Base-by-base conservation (phyloP, 345 rosid genomes). In the Moringa oleifera region DNA sequence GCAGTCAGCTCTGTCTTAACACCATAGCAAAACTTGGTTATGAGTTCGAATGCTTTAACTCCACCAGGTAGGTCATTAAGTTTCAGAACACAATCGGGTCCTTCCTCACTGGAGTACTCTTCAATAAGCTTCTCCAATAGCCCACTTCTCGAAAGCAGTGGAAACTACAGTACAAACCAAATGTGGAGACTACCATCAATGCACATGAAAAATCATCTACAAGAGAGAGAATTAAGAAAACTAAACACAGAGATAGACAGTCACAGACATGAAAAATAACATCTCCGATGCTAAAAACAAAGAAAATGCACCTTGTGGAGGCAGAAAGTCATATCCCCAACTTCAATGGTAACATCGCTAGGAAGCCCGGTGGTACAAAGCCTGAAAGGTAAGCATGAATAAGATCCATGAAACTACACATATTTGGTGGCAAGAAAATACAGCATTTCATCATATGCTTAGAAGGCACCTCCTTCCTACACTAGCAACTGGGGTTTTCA, bases 21-120 rank as follows among this genome's bases (percentile, higher is more conserved):
- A 51, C 83, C 88, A 60, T 88, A 88, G 31, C 91, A 86, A 58
- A 88, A 85, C 61, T 81, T 85, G 47, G 78, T 73, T 16, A 82
- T 65, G 1, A 84, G 79, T 61, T 80, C 77, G 49, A 88, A 88
- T 10, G 86, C 75, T 73, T 77, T 88, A 37, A 85, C 83, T 28
- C 85, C 92, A n/a, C 92, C 96, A 0, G 90, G 96, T 20, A 86
- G 63, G 36, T 75, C 92, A 76, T 81, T 75, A 58, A 88, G 77
- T 58, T 73, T 77, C 54, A 88, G 51, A 57, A 76, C 59, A 49
- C 82, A 74, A 51, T 20, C 53, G 57, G 83, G 71, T 58, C 69
- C 81, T 23, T 76, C 82, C 55, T 71, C 77, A 18, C 23, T 64
- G 4, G 74, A 67, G 37, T 64, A 53, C 20, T 82, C 81, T 70